Evolutionary conservation across 345 rosid species (phyloP).

Genomic region (Moricandia arvensis): DNA sequence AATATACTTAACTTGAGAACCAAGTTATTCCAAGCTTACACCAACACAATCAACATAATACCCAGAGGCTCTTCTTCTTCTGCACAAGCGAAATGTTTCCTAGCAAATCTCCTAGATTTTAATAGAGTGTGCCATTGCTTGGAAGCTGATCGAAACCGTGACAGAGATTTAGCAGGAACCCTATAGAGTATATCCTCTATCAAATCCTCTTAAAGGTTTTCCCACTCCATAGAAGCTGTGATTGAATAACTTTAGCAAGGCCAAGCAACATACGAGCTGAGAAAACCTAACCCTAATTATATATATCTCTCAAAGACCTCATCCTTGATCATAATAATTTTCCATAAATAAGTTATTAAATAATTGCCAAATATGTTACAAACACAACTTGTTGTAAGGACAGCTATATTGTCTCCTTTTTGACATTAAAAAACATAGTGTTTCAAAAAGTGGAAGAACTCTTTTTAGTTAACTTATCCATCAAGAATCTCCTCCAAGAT

Average conservation of each 20-base stretch:
- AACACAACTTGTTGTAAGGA: not conserved
- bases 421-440: not conserved
- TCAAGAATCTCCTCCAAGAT: constrained; percentile 26
- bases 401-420: not conserved
- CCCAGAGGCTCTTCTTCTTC: not conserved
- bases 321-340: not conserved
- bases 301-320: not conserved
- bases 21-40: too few relatives aligned
- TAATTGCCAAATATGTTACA: not conserved
- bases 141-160: not conserved
- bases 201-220: not conserved
- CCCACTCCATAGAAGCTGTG: not conserved
- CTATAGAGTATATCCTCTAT: not conserved
- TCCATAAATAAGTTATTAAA: too few relatives aligned
- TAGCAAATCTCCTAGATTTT: not conserved
- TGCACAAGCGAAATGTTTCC: not conserved
- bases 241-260: not conserved
- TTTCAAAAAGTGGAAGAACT: too few relatives aligned
- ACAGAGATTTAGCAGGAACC: not conserved
- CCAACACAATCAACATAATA: not conserved
- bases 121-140: not conserved
- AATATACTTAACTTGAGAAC: too few relatives aligned
- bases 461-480: not conserved
- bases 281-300: not conserved
- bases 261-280: not conserved